A percentile compares a stretch with the other conserved stretches of the same genome.
Conservation (phyloP, 495 filamentous ascomycete genomes). For the Aspergillus mulundensis region DNA sequence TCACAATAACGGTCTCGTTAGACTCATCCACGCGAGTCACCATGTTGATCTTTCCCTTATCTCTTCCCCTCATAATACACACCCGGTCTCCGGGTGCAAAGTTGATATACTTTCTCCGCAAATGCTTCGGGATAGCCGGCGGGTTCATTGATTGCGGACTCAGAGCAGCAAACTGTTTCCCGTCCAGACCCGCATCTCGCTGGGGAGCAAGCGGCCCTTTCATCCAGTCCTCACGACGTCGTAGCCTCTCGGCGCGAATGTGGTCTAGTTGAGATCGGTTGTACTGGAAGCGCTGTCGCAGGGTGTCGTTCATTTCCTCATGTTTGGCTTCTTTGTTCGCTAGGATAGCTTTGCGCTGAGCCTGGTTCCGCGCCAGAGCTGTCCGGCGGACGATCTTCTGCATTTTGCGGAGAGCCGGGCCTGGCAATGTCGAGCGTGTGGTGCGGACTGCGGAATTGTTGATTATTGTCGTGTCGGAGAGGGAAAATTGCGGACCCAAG, state of each 20-base stretch:
- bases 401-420: constrained; percentile 47
- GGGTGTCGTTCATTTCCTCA: constrained; percentile 28
- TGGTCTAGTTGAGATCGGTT: constrained; percentile 31
- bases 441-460: background rate
- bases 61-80: constrained; percentile 67
- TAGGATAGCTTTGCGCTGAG: constrained; percentile 43
- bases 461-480: background rate
- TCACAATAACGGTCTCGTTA: constrained; percentile 55
- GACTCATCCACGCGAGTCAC: constrained; percentile 55
- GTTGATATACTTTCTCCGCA: constrained; percentile 56
- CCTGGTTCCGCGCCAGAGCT: constrained; percentile 61
- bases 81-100: constrained; percentile 71
- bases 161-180: constrained; percentile 48
- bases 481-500: constrained; percentile 8
- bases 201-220: constrained; percentile 72
- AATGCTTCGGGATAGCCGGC: constrained; percentile 35
- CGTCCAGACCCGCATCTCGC: constrained; percentile 55
- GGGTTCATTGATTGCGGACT: constrained; percentile 34
- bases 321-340: constrained; percentile 35
- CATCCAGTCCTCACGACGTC: constrained; percentile 66
- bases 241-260: constrained; percentile 27
- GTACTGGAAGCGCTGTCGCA: constrained; percentile 29
- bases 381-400: constrained; percentile 71
- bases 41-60: constrained; percentile 75
- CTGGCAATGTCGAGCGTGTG: constrained; percentile 28